Evolutionary conservation across 495 filamentous ascomycete species (phyloP).

Genomic region (Poronia punctata): DNA sequence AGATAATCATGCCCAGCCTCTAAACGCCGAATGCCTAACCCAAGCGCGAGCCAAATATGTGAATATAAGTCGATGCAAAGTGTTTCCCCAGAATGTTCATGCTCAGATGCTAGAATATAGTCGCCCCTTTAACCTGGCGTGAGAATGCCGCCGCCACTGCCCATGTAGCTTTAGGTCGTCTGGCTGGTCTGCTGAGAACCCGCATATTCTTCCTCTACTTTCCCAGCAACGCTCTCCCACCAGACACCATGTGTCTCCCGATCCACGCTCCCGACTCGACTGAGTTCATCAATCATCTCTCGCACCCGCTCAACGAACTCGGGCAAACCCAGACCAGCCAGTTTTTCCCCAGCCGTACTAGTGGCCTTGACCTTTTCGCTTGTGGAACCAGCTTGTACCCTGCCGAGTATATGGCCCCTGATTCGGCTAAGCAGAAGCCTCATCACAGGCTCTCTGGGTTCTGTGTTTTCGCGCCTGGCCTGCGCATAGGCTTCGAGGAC

Average conservation of each 20-base stretch:
- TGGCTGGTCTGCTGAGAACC: slow-evolving; percentile 6
- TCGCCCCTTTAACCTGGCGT: slow-evolving; percentile 1
- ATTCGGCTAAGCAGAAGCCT: slow-evolving; percentile 71
- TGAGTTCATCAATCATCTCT: slow-evolving; percentile 71
- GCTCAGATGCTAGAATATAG: slow-evolving; percentile 2
- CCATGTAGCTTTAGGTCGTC: slow-evolving; percentile 4
- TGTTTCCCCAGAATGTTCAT: slow-evolving; percentile 11
- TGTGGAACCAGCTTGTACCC: slow-evolving; percentile 68
- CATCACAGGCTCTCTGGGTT: slow-evolving; percentile 73
- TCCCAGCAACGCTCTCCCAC: slow-evolving; percentile 65
- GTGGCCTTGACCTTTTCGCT: slow-evolving; percentile 76
- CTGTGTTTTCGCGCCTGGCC: slow-evolving; percentile 22
- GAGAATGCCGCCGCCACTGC: not conserved
- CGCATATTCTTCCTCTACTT: slow-evolving; percentile 28
- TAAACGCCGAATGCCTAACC: slow-evolving; percentile 16
- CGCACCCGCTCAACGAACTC: slow-evolving; percentile 88
- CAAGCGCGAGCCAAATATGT: slow-evolving; percentile 12
- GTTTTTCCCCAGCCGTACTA: slow-evolving; percentile 72
- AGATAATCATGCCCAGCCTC: slow-evolving; percentile 11
- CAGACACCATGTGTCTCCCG: slow-evolving; percentile 68
- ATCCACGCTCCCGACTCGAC: slow-evolving; percentile 70
- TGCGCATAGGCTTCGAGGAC: slow-evolving; percentile 39
- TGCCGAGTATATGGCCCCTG: slow-evolving; percentile 63
- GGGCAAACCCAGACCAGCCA: slow-evolving; percentile 71
- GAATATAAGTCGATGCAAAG: slow-evolving; percentile 13